These are phyloP conservation scores for Calocera viscosa DNA, from an alignment of 768 basidiomycete genomes.

Conservation along the genomic window DNA sequence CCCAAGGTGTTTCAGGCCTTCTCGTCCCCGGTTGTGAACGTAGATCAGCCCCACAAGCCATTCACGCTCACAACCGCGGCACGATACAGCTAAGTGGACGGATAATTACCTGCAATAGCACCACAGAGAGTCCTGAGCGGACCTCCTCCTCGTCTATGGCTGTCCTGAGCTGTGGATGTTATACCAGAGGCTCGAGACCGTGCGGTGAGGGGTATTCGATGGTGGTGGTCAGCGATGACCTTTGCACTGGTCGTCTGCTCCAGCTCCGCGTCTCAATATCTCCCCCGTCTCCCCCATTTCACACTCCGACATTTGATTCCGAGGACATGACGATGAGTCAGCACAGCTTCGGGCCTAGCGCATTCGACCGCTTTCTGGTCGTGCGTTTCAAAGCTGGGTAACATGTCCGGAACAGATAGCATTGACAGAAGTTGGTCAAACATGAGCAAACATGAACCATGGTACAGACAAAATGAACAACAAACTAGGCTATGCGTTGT, in stretches of 20 bases:
- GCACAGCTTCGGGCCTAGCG: background rate
- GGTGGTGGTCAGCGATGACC: conserved; percentile 7
- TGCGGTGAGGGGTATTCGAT: background rate
- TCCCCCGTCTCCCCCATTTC: background rate
- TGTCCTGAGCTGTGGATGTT: background rate
- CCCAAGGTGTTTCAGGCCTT: background rate
- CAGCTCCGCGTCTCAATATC: background rate
- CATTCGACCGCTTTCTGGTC: background rate
- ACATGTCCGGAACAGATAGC: background rate
- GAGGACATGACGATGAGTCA: background rate
- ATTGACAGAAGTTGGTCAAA: background rate
- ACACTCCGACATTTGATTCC: conserved; percentile 6
- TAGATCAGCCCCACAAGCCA: background rate
- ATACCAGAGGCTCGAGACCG: background rate
- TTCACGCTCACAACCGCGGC: background rate
- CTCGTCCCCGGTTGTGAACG: background rate
- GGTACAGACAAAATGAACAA: background rate
- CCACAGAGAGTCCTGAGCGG: background rate
- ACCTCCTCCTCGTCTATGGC: conserved; percentile 6
- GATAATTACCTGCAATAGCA: conserved; percentile 7
- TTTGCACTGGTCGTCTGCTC: background rate
- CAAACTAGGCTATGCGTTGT: background rate
- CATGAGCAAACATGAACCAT: background rate
- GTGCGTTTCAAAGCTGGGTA: background rate
- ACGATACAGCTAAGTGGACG: background rate